phyloP scores from a whole-genome alignment of 2,329 filamentous ascomycete genomes.

The Simplicillium aogashimaense region DNA sequence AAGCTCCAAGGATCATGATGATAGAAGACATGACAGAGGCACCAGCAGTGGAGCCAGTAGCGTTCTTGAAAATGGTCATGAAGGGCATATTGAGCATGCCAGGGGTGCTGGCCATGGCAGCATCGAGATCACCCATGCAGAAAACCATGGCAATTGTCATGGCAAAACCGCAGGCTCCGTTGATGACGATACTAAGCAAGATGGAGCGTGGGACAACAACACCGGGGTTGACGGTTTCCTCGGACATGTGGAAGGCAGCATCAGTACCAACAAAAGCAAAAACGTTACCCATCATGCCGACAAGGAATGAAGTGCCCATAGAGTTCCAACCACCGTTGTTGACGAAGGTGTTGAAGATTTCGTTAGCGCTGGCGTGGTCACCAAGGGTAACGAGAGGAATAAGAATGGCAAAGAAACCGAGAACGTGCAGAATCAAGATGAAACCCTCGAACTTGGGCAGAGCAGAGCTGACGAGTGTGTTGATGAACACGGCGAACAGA shows the following conservation, averaged over 20 bases:
- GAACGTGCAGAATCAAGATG: slow-evolving; percentile 37
- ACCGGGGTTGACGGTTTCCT: slow-evolving; percentile 33
- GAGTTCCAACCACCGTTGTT: slow-evolving; percentile 33
- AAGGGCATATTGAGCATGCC: slow-evolving; percentile 40
- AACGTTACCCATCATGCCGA: slow-evolving; percentile 31
- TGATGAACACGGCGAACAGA: slow-evolving; percentile 35
- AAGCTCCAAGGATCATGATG: slow-evolving; percentile 36
- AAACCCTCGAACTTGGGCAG: slow-evolving; percentile 40
- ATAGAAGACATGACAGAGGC: slow-evolving; percentile 40
- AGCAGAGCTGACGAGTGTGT: slow-evolving; percentile 32
- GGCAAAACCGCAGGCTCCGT: slow-evolving; percentile 42
- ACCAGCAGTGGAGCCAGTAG: slow-evolving; percentile 35
- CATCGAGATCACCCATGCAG: neutral
- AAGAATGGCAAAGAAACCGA: slow-evolving; percentile 21
- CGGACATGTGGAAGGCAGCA: slow-evolving; percentile 18
- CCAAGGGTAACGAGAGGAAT: slow-evolving; percentile 20
- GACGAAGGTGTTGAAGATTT: slow-evolving; percentile 32
- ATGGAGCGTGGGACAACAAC: slow-evolving; percentile 40
- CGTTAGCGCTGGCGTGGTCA: slow-evolving; percentile 17
- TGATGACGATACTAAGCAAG: slow-evolving; percentile 36
- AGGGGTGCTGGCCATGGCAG: slow-evolving; percentile 19
- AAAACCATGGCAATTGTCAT: slow-evolving; percentile 34
- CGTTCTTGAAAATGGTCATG: slow-evolving; percentile 46
- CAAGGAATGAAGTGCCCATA: slow-evolving; percentile 21
- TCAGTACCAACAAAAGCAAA: slow-evolving; percentile 21